Evolutionary conservation across 257 asterid species (phyloP).

Genomic region (Lycium barbarum): DNA sequence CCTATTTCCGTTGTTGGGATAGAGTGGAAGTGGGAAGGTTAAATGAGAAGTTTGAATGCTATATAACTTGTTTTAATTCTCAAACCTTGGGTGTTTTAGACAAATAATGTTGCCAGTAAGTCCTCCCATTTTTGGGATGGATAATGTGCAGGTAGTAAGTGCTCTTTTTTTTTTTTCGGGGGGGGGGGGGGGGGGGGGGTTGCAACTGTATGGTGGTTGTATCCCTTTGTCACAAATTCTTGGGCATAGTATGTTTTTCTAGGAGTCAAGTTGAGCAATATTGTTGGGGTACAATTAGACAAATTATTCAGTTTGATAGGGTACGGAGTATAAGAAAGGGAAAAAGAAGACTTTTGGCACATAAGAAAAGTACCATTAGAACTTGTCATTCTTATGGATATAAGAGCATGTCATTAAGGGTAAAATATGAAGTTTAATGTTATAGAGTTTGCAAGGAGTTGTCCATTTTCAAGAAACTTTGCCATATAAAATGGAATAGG

Average conservation of each 20-base stretch:
- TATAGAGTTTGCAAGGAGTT: not conserved
- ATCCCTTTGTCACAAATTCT: not conserved
- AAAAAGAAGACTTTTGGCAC: not conserved
- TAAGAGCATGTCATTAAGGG: not conserved
- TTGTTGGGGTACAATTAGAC: not conserved
- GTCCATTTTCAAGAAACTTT: not conserved
- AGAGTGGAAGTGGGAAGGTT: not conserved
- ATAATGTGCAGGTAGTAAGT: not conserved
- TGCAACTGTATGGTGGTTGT: not conserved
- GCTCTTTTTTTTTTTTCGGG: not conserved
- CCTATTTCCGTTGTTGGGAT: not conserved
- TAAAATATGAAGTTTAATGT: not conserved
- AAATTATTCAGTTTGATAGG: not conserved
- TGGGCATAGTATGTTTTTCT: not conserved
- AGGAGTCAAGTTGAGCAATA: not conserved
- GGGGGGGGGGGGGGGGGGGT: no score
- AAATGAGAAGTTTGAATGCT: not conserved
- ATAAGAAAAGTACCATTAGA: not conserved
- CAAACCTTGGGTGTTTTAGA: not conserved
- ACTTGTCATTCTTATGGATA: not conserved
- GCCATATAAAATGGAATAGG: not conserved
- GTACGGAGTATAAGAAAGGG: not conserved
- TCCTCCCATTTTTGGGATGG: slow-evolving; percentile 13
- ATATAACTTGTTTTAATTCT: not conserved
- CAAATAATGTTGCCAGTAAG: not conserved